A percentile compares a stretch with the other conserved stretches of the same genome.
phyloP scores from a whole-genome alignment of 2,329 filamentous ascomycete genomes.

The Sporothrix brasiliensis region DNA sequence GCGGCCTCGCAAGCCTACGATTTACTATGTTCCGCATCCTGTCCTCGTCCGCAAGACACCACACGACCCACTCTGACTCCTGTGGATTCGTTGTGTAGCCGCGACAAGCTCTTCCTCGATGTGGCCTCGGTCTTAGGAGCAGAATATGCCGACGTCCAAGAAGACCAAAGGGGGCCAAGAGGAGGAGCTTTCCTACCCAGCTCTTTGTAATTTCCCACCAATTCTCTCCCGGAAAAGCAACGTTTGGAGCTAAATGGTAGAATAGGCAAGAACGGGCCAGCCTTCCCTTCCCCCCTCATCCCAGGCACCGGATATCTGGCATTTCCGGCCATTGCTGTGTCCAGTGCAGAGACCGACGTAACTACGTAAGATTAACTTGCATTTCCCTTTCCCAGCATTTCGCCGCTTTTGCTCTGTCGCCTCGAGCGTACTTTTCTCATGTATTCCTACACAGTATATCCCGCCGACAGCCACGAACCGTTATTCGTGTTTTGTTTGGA shows the following conservation, averaged over 20 bases:
- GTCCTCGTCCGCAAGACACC: not conserved
- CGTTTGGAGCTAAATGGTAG: not conserved
- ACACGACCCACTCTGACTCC: not conserved
- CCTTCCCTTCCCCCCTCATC: conserved; percentile 12
- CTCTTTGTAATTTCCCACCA: conserved; percentile 25
- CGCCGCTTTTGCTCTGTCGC: not conserved
- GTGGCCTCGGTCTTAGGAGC: conserved; percentile 30
- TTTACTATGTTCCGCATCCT: not conserved
- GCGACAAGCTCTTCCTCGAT: conserved; percentile 10
- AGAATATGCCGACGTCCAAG: conserved; percentile 27
- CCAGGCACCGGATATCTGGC: conserved; percentile 16
- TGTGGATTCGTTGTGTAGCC: not conserved
- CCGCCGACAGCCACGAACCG: not conserved
- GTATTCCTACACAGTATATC: not conserved
- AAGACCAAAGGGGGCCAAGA: conserved; percentile 3
- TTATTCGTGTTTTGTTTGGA: conserved; percentile 24
- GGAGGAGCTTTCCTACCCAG: conserved; percentile 10
- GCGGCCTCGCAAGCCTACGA: not conserved
- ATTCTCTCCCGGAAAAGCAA: conserved; percentile 25
- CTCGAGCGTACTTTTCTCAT: not conserved
- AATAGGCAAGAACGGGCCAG: conserved; percentile 7
- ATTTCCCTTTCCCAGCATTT: not conserved
- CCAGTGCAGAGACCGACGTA: not conserved
- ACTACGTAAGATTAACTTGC: not conserved
- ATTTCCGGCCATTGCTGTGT: not conserved